Evolutionary conservation across 2,329 filamentous ascomycete genomes (phyloP).

Genomic region (Alternaria solani): DNA sequence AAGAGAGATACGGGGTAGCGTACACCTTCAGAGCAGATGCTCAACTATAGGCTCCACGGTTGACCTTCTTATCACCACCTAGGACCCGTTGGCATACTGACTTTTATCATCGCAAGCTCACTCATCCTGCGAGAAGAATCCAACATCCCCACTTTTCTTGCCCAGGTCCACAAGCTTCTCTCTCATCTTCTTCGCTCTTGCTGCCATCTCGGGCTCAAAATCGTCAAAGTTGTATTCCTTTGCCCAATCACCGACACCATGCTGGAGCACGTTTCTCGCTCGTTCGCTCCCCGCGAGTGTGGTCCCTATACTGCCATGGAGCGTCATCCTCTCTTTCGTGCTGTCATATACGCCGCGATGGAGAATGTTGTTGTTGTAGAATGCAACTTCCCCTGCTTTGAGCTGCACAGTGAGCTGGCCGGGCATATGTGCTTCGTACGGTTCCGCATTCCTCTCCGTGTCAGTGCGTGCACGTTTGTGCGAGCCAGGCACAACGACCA

Average conservation of each 20-base stretch:
- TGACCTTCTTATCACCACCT: background rate
- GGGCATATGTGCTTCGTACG: slow-evolving; percentile 68
- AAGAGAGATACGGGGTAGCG: too few species aligned
- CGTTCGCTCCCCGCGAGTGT: slow-evolving; percentile 62
- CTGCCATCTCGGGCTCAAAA: slow-evolving; percentile 67
- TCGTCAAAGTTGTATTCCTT: slow-evolving; percentile 65
- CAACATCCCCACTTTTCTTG: slow-evolving; percentile 66
- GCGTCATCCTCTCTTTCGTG: slow-evolving; percentile 69
- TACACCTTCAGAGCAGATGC: too few species aligned
- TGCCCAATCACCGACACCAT: slow-evolving; percentile 74
- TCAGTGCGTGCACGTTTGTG: slow-evolving; percentile 76
- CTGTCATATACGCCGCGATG: slow-evolving; percentile 73
- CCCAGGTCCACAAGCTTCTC: slow-evolving; percentile 69
- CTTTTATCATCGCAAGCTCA: slow-evolving; percentile 14
- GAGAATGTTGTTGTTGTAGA: slow-evolving; percentile 91
- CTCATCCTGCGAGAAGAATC: slow-evolving; percentile 57
- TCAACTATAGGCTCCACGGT: background rate
- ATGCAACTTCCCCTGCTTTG: slow-evolving; percentile 78
- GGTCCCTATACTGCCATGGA: slow-evolving; percentile 76
- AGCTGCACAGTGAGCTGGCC: slow-evolving; percentile 72
- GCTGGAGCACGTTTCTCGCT: slow-evolving; percentile 77
- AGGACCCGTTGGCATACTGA: background rate
- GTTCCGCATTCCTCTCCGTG: slow-evolving; percentile 71
- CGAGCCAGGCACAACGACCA: slow-evolving; percentile 80
- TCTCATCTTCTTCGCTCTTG: slow-evolving; percentile 70